Evolutionary conservation across 495 filamentous ascomycete species (phyloP).

Genomic region (Lasiosphaeria hispida): DNA sequence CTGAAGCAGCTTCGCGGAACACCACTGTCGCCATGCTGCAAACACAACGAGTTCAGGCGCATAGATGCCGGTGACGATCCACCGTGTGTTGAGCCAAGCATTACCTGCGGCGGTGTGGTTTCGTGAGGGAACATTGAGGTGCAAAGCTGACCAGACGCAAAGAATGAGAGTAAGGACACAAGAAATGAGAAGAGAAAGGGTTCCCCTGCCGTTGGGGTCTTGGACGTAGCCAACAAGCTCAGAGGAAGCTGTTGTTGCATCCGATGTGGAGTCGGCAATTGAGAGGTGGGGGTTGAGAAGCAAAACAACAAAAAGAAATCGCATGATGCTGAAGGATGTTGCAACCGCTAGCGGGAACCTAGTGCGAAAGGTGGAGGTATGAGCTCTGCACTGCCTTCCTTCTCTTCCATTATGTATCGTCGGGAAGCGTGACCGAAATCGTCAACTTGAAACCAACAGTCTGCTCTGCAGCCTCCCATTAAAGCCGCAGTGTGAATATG

Average conservation of each 20-base stretch:
- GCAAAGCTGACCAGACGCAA: slow-evolving; percentile 20
- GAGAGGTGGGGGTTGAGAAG: background rate
- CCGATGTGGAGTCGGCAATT: background rate
- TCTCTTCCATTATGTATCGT: too few relatives aligned
- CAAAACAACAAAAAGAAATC: background rate
- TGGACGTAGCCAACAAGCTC: slow-evolving; percentile 2
- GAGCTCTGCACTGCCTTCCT: too few relatives aligned
- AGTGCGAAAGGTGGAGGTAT: too few relatives aligned
- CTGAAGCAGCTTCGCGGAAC: background rate
- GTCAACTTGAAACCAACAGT: too few relatives aligned
- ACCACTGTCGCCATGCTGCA: background rate
- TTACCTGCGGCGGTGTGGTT: background rate
- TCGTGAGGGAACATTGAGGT: slow-evolving; percentile 16
- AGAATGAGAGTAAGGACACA: slow-evolving; percentile 17
- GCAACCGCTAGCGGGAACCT: background rate
- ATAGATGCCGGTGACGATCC: slow-evolving; percentile 18
- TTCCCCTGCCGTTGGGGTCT: slow-evolving; percentile 16
- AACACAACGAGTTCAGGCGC: slow-evolving; percentile 16
- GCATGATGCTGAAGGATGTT: background rate
- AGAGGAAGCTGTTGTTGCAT: slow-evolving; percentile 2
- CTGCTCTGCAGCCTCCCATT: too few relatives aligned
- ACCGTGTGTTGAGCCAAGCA: slow-evolving; percentile 11
- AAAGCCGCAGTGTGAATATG: too few relatives aligned
- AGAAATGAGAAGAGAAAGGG: slow-evolving; percentile 11
- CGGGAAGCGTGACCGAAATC: too few relatives aligned